These are phyloP conservation scores for Chalaropsis ovoidea DNA, from an alignment of 2,329 filamentous ascomycete genomes.

Conservation along the genomic window DNA sequence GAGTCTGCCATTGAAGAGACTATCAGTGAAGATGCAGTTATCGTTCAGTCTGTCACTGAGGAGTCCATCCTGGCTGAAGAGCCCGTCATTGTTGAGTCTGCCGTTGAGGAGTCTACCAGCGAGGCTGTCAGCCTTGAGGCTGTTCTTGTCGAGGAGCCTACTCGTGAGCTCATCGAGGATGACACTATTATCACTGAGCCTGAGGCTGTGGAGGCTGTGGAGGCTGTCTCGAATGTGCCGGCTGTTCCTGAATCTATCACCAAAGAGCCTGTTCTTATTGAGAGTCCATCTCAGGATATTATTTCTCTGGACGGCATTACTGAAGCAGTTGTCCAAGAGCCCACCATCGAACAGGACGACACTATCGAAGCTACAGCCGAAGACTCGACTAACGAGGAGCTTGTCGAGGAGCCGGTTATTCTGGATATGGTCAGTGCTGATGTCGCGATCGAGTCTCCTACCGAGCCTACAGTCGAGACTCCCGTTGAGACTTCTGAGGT, in stretches of 20 bases:
- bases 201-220: no score
- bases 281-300: no score
- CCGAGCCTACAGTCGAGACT: not conserved
- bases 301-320: not conserved
- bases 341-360: no score
- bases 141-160: not conserved
- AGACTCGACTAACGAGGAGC: not conserved
- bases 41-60: not conserved
- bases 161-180: not conserved
- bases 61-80: not conserved
- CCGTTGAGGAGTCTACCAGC: not conserved
- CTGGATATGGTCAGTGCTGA: not conserved
- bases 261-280: not conserved
- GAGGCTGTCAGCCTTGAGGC: not conserved
- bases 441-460: not conserved
- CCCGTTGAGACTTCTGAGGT: not conserved
- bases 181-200: not conserved
- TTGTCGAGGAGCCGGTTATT: not conserved
- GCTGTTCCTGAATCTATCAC: not conserved
- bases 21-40: not conserved
- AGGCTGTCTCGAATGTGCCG: not conserved
- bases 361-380: no score
- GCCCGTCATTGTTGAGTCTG: not conserved
- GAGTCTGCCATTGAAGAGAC: not conserved
- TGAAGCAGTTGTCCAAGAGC: not conserved